Percentiles rank a stretch among this genome's conserved stretches.
phyloP scores from a whole-genome alignment of 805 yeast genomes.

The Yarrowia sp. region DNA sequence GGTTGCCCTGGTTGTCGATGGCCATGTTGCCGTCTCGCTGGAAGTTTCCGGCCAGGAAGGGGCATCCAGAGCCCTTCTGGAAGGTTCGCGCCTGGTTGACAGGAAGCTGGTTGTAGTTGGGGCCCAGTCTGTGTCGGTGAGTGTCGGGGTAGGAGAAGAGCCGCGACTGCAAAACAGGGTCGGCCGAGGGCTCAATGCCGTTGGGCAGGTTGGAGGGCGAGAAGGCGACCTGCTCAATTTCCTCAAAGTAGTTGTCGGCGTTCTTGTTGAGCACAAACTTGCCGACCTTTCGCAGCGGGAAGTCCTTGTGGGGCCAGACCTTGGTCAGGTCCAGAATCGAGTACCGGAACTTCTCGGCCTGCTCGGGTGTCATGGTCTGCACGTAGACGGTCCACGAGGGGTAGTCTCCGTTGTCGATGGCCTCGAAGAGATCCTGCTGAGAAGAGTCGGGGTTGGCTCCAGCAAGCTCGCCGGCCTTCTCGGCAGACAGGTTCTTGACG shows the following conservation, averaged over 20 bases:
- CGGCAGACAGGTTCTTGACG: slow-evolving; percentile 42
- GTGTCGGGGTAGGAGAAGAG: slow-evolving; percentile 82
- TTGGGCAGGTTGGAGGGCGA: slow-evolving; percentile 82
- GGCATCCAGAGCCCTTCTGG: slow-evolving; percentile 18
- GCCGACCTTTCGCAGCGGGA: slow-evolving; percentile 85
- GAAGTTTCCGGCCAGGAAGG: slow-evolving; percentile 20
- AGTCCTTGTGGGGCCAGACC: slow-evolving; percentile 85
- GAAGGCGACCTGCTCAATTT: slow-evolving; percentile 81
- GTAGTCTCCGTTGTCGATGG: slow-evolving; percentile 70
- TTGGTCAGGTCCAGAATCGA: slow-evolving; percentile 89
- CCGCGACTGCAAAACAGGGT: slow-evolving; percentile 80
- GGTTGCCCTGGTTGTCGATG: slow-evolving; percentile 4
- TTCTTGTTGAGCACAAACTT: slow-evolving; percentile 75
- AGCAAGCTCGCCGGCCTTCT: slow-evolving; percentile 52
- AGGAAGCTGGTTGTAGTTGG: slow-evolving; percentile 78
- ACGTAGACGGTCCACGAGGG: slow-evolving; percentile 86
- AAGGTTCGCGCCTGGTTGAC: slow-evolving; percentile 48
- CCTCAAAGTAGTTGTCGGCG: slow-evolving; percentile 85
- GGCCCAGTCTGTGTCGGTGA: slow-evolving; percentile 74
- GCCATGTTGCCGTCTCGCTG: slow-evolving; percentile 20
- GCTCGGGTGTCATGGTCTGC: slow-evolving; percentile 81
- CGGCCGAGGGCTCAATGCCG: slow-evolving; percentile 77
- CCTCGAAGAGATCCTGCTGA: slow-evolving; percentile 73
- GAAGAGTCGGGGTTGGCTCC: slow-evolving; percentile 71
- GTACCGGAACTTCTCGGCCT: slow-evolving; percentile 72